phyloP scores from a whole-genome alignment of 805 yeast genomes.

The Debaryomyces hansenii region DNA sequence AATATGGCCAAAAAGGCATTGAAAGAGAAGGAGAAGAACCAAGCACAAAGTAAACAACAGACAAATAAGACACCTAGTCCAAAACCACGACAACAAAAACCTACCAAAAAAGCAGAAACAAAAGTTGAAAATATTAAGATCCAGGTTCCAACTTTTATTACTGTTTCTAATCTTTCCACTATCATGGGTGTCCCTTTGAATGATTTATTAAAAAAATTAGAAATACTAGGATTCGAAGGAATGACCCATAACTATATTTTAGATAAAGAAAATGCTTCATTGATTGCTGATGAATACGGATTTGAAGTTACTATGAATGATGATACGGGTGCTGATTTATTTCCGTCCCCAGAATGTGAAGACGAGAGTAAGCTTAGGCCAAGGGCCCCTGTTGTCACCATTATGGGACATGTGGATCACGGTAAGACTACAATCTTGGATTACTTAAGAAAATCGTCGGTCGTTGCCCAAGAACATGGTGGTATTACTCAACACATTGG shows the following conservation, averaged over 20 bases:
- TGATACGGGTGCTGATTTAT: conserved; percentile 57
- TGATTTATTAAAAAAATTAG: conserved; percentile 56
- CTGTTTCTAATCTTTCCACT: conserved; percentile 77
- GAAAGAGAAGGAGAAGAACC: conserved; percentile 6
- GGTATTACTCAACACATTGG: conserved; percentile 99
- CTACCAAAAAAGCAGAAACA: conserved; percentile 12
- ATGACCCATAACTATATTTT: conserved; percentile 75
- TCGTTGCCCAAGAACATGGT: conserved; percentile 85
- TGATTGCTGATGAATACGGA: conserved; percentile 88
- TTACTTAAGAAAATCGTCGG: conserved; percentile 76
- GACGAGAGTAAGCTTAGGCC: conserved; percentile 49
- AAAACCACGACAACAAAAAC: conserved; percentile 5
- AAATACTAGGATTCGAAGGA: conserved; percentile 70
- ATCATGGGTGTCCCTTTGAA: conserved; percentile 65
- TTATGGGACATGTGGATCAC: conserved; percentile 99
- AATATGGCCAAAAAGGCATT: conserved; percentile 4
- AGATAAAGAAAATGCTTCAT: conserved; percentile 80
- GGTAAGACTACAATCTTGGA: conserved; percentile 96
- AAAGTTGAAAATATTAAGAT: conserved; percentile 23
- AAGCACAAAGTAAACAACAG: conserved; percentile 1
- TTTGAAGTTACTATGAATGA: conserved; percentile 59
- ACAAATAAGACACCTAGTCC: neutral
- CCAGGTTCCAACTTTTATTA: conserved; percentile 71
- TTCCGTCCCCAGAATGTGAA: conserved; percentile 56
- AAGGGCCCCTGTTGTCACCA: conserved; percentile 92